Conservation (phyloP, 805 yeast species). For the Yarrowia sp. region DNA sequence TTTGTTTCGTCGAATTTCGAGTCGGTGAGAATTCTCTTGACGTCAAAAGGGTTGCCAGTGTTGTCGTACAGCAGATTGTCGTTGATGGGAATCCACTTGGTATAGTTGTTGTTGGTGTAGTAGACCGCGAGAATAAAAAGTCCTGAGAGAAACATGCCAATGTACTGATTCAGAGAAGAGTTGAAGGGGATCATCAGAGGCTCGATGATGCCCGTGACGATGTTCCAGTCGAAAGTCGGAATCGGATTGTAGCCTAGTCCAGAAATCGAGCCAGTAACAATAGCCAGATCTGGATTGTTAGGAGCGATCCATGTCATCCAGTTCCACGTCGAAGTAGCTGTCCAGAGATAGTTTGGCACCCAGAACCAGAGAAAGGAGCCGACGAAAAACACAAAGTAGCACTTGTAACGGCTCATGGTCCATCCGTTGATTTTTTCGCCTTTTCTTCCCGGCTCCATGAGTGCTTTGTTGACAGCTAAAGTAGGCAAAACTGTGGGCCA, state of each 20-base stretch:
- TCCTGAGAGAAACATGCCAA: slow-evolving; percentile 31
- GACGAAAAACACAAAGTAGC: slow-evolving; percentile 46
- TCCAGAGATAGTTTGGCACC: slow-evolving; percentile 65
- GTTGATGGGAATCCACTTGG: slow-evolving; percentile 58
- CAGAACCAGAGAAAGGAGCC: slow-evolving; percentile 56
- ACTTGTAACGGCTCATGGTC: slow-evolving; percentile 52
- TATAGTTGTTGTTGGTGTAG: slow-evolving; percentile 36
- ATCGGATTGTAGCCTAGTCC: slow-evolving; percentile 43
- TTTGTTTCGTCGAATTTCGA: slow-evolving; percentile 44
- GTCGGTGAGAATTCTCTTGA: slow-evolving; percentile 46
- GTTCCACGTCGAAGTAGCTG: slow-evolving; percentile 58
- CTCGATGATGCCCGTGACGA: slow-evolving; percentile 21
- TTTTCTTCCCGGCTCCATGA: not conserved
- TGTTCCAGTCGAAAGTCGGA: not conserved
- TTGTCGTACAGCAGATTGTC: slow-evolving; percentile 52
- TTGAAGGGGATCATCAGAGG: slow-evolving; percentile 28
- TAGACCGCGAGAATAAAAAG: slow-evolving; percentile 45
- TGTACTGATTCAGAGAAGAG: slow-evolving; percentile 21
- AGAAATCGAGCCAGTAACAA: slow-evolving; percentile 44
- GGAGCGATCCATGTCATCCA: slow-evolving; percentile 58
- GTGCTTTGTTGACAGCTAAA: not conserved
- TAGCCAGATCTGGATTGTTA: slow-evolving; percentile 49
- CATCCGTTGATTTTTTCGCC: slow-evolving; percentile 45
- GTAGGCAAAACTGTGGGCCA: not conserved
- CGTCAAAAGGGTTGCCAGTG: slow-evolving; percentile 49